These are phyloP conservation scores for Podospora tetraspora DNA, from an alignment of 495 filamentous ascomycete genomes.

Conservation along the genomic window DNA sequence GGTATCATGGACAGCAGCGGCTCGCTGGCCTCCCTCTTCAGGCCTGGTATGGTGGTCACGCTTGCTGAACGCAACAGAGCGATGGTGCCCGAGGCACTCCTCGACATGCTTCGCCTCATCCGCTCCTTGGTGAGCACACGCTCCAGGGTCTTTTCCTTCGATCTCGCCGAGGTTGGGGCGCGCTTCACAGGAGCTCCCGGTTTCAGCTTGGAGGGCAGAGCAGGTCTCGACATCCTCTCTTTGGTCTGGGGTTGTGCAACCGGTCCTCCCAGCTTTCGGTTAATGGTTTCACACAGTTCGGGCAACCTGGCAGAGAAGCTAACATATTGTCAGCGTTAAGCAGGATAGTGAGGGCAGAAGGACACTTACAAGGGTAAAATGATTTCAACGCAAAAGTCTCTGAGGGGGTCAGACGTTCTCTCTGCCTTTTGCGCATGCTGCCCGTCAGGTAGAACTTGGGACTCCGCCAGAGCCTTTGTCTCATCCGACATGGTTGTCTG, in stretches of 20 bases:
- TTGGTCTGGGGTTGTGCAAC: constrained; percentile 58
- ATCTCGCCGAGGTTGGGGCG: constrained; percentile 43
- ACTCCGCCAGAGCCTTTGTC: constrained; percentile 49
- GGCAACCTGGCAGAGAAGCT: constrained; percentile 78
- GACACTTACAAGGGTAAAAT: constrained; percentile 77
- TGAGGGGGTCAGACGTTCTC: constrained; percentile 35
- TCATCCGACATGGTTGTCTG: constrained; percentile 67
- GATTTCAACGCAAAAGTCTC: constrained; percentile 85
- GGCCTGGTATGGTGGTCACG: constrained; percentile 46
- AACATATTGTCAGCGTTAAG: constrained; percentile 14
- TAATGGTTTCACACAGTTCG: constrained; percentile 70
- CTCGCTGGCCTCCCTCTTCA: constrained; percentile 65
- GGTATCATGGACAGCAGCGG: constrained; percentile 50
- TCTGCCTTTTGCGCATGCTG: constrained; percentile 27
- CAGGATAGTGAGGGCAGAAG: neutral
- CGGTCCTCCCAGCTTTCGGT: constrained; percentile 80
- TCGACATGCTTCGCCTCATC: constrained; percentile 47
- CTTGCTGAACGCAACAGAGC: constrained; percentile 68
- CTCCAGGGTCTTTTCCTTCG: constrained; percentile 58
- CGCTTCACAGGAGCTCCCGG: constrained; percentile 57
- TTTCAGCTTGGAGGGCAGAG: constrained; percentile 30
- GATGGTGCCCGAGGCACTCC: constrained; percentile 46
- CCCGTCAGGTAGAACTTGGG: constrained; percentile 28
- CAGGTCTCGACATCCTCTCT: constrained; percentile 41
- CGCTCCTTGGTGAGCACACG: constrained; percentile 67